phyloP scores from a whole-genome alignment of 2,329 filamentous ascomycete species.

The Aspergillus sp. region DNA sequence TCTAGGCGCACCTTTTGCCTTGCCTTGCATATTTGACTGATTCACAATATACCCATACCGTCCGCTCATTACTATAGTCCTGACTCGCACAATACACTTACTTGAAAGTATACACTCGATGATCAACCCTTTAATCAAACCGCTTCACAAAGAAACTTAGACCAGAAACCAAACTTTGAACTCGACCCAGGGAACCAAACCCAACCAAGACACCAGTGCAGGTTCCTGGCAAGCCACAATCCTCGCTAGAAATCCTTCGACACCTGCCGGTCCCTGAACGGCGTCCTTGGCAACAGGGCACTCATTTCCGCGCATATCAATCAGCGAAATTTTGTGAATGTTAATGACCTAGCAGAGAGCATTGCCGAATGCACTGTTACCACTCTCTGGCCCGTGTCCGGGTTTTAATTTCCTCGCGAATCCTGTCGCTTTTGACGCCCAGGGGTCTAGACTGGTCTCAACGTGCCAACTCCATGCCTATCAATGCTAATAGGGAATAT shows the following conservation, averaged over 20 bases:
- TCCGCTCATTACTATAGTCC: not conserved
- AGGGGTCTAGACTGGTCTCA: too few species aligned
- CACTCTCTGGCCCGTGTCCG: too few species aligned
- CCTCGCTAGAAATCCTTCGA: not conserved
- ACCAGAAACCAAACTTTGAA: too few species aligned
- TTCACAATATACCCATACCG: not conserved
- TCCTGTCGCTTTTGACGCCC: too few species aligned
- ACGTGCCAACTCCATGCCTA: too few species aligned
- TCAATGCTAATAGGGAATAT: too few species aligned
- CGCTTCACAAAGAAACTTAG: too few species aligned
- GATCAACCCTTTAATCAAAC: too few species aligned
- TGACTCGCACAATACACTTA: not conserved
- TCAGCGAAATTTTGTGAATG: too few species aligned
- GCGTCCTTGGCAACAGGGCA: not conserved
- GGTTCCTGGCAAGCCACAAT: not conserved
- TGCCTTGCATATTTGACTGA: not conserved
- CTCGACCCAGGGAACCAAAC: not conserved
- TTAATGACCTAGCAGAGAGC: too few species aligned
- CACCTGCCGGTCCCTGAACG: not conserved
- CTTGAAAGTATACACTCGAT: not conserved
- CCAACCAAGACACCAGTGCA: not conserved
- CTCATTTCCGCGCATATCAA: not conserved
- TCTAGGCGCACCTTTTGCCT: not conserved
- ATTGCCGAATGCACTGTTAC: too few species aligned
- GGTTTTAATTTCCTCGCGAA: too few species aligned